Conservation (phyloP, 1,284 basidiomycete genomes). For the Somion occarium region DNA sequence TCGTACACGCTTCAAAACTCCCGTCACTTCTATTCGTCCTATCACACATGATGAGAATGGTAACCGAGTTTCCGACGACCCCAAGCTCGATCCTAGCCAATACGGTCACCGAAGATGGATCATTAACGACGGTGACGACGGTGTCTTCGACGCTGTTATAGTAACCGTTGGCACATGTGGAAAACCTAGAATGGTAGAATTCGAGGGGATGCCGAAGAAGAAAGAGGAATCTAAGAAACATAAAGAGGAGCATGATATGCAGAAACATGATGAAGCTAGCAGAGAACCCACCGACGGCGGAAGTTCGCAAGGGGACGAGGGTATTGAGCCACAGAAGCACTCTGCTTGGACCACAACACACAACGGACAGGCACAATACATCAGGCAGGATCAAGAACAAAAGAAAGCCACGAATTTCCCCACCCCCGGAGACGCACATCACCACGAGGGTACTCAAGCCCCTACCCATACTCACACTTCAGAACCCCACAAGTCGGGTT, state of each 20-base stretch:
- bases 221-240: slow-evolving; percentile 9
- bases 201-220: slow-evolving; percentile 40
- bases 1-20: slow-evolving; percentile 45
- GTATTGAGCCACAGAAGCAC: neutral
- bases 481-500: neutral
- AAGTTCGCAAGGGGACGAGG: neutral
- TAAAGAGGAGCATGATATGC: slow-evolving; percentile 5
- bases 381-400: slow-evolving; percentile 6
- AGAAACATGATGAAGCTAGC: slow-evolving; percentile 1
- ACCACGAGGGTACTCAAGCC: neutral
- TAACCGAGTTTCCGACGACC: slow-evolving; percentile 8
- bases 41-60: slow-evolving; percentile 13
- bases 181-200: slow-evolving; percentile 42
- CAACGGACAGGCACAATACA: neutral
- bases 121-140: slow-evolving; percentile 44
- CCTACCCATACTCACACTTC: neutral
- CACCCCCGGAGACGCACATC: slow-evolving; percentile 4
- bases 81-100: slow-evolving; percentile 24
- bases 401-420: slow-evolving; percentile 5
- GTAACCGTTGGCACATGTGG: slow-evolving; percentile 58
- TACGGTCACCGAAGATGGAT: slow-evolving; percentile 44
- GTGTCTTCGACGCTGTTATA: slow-evolving; percentile 54
- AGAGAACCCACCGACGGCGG: neutral
- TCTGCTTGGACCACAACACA: neutral
- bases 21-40: slow-evolving; percentile 33